Evolutionary conservation across 225 moss, liverwort and hornwort genomes (phyloP), one percentile per base, ranked within the genome.

Genomic region (Pseudoscleropodium purum): DNA sequence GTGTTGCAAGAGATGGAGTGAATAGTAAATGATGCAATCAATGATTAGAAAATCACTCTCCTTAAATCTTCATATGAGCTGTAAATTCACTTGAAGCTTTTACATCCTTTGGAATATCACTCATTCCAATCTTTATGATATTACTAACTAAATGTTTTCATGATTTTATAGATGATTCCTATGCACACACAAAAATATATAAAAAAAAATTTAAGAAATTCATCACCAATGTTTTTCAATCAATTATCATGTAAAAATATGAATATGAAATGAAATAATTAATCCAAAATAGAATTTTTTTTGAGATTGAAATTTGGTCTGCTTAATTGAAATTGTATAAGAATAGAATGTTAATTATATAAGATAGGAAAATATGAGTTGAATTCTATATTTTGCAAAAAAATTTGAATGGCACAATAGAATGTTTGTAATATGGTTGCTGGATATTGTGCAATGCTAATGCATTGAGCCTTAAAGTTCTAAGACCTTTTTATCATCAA

Each of bases 371-470:
- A 47, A 6, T 19, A 12, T 6, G 6, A 68, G 37, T 68, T 21
- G 37, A 21, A 68, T n/a, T 21, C 1, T 6, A 20, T n/a, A 68
- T 12, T n/a, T 21, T 36, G 23, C 6, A 12, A 69, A n/a, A 12
- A 1, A n/a, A 9, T 23, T n/a, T 69, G 7, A 69, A 69, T n/a
- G 7, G 23, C 21, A 12, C 19, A 69, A n/a, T 69, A 69, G 23
- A 2, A n/a, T 69, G 69, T 69, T 3, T 3, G 0, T 12, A 69
- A 10, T 6, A 37, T n/a, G 7, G 12, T 37, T 37, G 11, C 0
- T 3, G 21, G 4, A 9, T 18, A 18, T 11, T 36, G 19, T 18
- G 5, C 2, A 31, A 1, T 31, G 15, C 7, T 0, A 0, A 1
- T 16, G 8, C 8, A 64, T 64, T 31, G 15, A 31, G 0, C 31